A percentile compares a stretch with the other conserved stretches of the same genome.
These are phyloP conservation scores for Groenewaldozyma auringiensis DNA, from an alignment of 1,139 yeast genomes.

Conservation along the genomic window DNA sequence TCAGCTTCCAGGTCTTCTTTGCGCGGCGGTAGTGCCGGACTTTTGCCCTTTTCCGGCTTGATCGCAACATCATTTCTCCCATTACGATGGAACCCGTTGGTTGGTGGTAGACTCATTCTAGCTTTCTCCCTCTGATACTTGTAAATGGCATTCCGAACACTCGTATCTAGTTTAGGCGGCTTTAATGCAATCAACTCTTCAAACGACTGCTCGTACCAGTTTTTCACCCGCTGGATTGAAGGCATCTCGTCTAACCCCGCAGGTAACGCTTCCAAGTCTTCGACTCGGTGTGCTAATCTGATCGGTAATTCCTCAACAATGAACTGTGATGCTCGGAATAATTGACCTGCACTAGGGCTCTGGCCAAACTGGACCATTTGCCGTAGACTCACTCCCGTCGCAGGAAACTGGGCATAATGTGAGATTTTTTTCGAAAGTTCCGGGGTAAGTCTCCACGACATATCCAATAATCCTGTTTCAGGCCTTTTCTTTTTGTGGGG, in stretches of 20 bases:
- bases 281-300: conserved; percentile 75
- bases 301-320: conserved; percentile 84
- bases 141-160: conserved; percentile 25
- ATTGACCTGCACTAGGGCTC: conserved; percentile 65
- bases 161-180: conserved; percentile 27
- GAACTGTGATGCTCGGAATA: conserved; percentile 78
- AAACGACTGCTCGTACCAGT: conserved; percentile 90
- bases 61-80: conserved; percentile 23
- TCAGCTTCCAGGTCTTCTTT: conserved; percentile 22
- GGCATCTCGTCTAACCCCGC: conserved; percentile 66
- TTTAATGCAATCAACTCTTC: conserved; percentile 58
- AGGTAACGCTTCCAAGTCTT: conserved; percentile 76
- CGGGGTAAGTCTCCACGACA: conserved; percentile 21
- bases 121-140: conserved; percentile 16
- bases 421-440: conserved; percentile 32
- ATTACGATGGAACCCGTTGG: conserved; percentile 6
- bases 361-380: conserved; percentile 95
- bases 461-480: neutral
- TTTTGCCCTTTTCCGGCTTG: conserved; percentile 24
- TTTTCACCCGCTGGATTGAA: conserved; percentile 64
- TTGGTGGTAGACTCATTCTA: conserved; percentile 8
- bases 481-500: neutral
- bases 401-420: conserved; percentile 65
- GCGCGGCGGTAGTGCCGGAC: conserved; percentile 14
- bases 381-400: conserved; percentile 74